Conservation (phyloP, 169 alveolate species). For the Plasmodium fragile region DNA sequence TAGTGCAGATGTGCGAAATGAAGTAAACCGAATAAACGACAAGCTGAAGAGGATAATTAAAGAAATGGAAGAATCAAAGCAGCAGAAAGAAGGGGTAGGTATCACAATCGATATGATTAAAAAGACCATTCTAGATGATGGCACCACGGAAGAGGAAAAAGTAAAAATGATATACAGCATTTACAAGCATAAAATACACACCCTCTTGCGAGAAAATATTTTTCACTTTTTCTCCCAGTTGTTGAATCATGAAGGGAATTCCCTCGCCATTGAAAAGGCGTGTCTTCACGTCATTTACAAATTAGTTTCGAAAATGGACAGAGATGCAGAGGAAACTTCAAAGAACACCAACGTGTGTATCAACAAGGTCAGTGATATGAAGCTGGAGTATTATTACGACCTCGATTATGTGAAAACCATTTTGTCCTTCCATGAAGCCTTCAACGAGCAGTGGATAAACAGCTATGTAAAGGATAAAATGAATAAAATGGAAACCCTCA, state of each 20-base stretch:
- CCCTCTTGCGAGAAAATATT: slow-evolving; percentile 31
- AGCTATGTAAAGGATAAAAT: slow-evolving; percentile 28
- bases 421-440: slow-evolving; percentile 24
- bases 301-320: slow-evolving; percentile 28
- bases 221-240: slow-evolving; percentile 32
- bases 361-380: slow-evolving; percentile 21
- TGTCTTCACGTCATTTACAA: slow-evolving; percentile 31
- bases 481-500: slow-evolving; percentile 18
- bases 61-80: neutral
- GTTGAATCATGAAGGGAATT: neutral
- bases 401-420: slow-evolving; percentile 14
- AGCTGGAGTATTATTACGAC: slow-evolving; percentile 44
- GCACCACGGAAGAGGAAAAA: slow-evolving; percentile 27
- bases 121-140: slow-evolving; percentile 1
- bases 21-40: slow-evolving; percentile 40
- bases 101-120: slow-evolving; percentile 16
- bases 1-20: neutral
- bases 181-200: slow-evolving; percentile 37
- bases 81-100: neutral
- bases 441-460: slow-evolving; percentile 33
- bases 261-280: slow-evolving; percentile 12
- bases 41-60: slow-evolving; percentile 10
- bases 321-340: slow-evolving; percentile 2
- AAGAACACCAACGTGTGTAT: slow-evolving; percentile 19
- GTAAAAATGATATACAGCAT: slow-evolving; percentile 47